Base-by-base conservation (phyloP, 192 early-diverging fungal genomes). In the Obelidium mucronatum region DNA sequence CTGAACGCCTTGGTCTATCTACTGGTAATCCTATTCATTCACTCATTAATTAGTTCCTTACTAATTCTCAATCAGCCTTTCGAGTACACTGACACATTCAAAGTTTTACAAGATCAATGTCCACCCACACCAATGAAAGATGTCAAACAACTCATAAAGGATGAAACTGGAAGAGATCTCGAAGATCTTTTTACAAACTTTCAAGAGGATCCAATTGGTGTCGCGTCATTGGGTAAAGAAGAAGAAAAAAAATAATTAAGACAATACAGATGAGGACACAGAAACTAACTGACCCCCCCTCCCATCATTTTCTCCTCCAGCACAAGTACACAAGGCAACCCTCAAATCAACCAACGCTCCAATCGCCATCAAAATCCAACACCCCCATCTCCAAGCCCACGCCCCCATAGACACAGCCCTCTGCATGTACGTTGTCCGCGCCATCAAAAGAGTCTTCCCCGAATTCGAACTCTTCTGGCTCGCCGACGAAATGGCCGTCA, bases 361-460 rank as follows among this genome's bases (percentile, higher is more conserved):
- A 67, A 95, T 98, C 3, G 96, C 96, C 0, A 92, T 98, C 79
- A 98, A 98, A 79, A 84, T 98, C 36, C 95, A 98, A 79, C 96
- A 98, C 63, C 93, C 94, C 0, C 87, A 87, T 63, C 83, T 98
- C 36, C 86, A 93, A 39, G 84, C 89, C 28, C 92, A 93, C 79
- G 89, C 91, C 58, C 82, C 85, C 22, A 88, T 96, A 42, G 96
- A 98, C 68, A 70, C 55, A 1, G 64, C 58, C 0, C 51, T 79
- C 28, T 83, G 81, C 39, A 40, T 36, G 11, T 69, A 19, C n/a
- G 22, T 60, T 8, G 68, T 58, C 11, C 77, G 81, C 24, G 72
- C 86, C 51, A 81, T 94, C 40, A 91, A 93, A 68, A 79, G 83
- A 36, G 68, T 94, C 4, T 97, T 98, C 59, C 92, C 93, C 0